phyloP scores from a whole-genome alignment of 2,329 filamentous ascomycete genomes.

The Microsporum ferrugineum region DNA sequence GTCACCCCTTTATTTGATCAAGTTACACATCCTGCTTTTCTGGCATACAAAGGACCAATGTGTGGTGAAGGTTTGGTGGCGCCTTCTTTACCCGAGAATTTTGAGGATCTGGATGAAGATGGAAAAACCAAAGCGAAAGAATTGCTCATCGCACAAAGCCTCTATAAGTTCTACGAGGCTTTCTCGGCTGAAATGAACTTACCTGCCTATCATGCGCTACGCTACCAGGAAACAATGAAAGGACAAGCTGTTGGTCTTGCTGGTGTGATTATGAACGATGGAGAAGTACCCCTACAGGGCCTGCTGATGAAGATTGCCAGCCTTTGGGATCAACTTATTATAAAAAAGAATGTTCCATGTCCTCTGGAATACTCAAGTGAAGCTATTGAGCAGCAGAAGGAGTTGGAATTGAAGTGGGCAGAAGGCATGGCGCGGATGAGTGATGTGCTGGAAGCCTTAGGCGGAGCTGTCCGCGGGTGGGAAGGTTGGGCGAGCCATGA shows the following conservation, averaged over 20 bases:
- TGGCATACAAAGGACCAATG: constrained; percentile 2
- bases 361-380: constrained; percentile 1
- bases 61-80: background rate
- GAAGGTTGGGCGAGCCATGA: constrained; percentile 5
- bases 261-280: background rate
- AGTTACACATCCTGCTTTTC: constrained; percentile 1
- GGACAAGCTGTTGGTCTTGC: background rate
- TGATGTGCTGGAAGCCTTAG: constrained; percentile 5
- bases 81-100: background rate
- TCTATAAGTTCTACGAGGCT: background rate
- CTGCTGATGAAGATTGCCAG: background rate
- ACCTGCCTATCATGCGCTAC: background rate
- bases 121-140: background rate
- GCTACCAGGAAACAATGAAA: background rate
- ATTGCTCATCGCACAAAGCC: background rate
- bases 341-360: background rate
- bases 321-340: background rate
- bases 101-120: background rate
- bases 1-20: constrained; percentile 23
- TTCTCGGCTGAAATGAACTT: background rate
- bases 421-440: constrained; percentile 8
- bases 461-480: constrained; percentile 3
- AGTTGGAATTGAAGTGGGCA: constrained; percentile 7
- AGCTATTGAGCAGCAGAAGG: background rate
- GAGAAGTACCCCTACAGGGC: background rate